Evolutionary conservation across 768 basidiomycete genomes (phyloP).

Genomic region (Harrya chromipes): DNA sequence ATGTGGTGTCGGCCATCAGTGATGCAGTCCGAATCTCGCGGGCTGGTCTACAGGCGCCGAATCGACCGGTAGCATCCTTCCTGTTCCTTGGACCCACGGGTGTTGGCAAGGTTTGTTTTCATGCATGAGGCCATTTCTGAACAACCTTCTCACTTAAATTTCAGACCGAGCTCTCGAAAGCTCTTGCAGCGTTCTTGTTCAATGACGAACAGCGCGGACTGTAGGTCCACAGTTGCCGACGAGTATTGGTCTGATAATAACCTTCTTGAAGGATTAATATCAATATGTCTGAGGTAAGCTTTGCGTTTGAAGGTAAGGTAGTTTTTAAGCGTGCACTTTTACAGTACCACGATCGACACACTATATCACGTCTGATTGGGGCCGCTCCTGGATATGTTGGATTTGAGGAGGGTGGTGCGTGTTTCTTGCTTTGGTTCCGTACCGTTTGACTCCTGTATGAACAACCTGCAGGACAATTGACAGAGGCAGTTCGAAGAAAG

Average conservation of each 20-base stretch:
- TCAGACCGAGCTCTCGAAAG: constrained; percentile 83
- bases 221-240: constrained; percentile 41
- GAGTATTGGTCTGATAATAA: not conserved
- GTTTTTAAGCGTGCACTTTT: not conserved
- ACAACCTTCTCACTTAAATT: constrained; percentile 1
- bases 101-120: constrained; percentile 63
- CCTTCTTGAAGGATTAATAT: constrained; percentile 67
- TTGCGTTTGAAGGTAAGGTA: not conserved
- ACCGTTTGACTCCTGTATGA: not conserved
- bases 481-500: constrained; percentile 60
- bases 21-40: constrained; percentile 93
- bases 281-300: constrained; percentile 83
- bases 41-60: constrained; percentile 85
- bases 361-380: constrained; percentile 86
- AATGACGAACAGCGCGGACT: constrained; percentile 84
- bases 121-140: not conserved
- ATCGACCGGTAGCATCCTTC: constrained; percentile 90
- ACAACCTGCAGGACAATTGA: constrained; percentile 46
- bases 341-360: constrained; percentile 90
- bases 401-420: constrained; percentile 64
- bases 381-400: constrained; percentile 91
- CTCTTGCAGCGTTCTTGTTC: constrained; percentile 84
- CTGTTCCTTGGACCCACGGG: constrained; percentile 88
- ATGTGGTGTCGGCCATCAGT: constrained; percentile 80
- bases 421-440: not conserved